Evolutionary conservation across 345 rosid genomes (phyloP).

Genomic region (Corchorus olitorius): DNA sequence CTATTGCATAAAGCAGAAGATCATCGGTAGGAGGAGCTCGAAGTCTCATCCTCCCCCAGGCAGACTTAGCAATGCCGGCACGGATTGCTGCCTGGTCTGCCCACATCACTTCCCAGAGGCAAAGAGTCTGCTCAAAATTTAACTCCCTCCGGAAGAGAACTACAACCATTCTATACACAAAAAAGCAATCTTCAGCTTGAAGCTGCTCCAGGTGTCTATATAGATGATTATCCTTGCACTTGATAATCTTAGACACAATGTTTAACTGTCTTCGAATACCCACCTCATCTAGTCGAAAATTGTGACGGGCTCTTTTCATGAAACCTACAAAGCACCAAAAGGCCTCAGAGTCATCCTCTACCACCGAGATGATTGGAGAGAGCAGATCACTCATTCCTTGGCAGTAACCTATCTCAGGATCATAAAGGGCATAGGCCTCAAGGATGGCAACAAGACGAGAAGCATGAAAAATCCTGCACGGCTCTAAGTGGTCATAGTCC

Average conservation of each 20-base stretch:
- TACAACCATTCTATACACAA: slow-evolving; percentile 95
- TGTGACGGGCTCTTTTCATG: slow-evolving; percentile 94
- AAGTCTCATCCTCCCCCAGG: slow-evolving; percentile 81
- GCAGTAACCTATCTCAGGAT: slow-evolving; percentile 84
- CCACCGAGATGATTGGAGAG: slow-evolving; percentile 72
- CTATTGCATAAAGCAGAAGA: slow-evolving; percentile 87
- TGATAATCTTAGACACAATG: slow-evolving; percentile 82
- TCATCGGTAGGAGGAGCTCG: slow-evolving; percentile 94
- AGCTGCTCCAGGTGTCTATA: slow-evolving; percentile 91
- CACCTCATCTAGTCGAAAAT: slow-evolving; percentile 90
- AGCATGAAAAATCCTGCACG: slow-evolving; percentile 79
- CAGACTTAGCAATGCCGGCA: slow-evolving; percentile 70
- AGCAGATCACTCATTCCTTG: slow-evolving; percentile 98
- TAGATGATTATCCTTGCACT: slow-evolving; percentile 73
- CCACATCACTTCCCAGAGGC: slow-evolving; percentile 99
- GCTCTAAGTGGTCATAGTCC: slow-evolving; percentile 81
- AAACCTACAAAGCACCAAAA: slow-evolving; percentile 95
- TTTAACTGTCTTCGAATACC: slow-evolving; percentile 86
- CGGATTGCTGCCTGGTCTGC: slow-evolving; percentile 91
- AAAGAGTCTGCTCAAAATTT: slow-evolving; percentile 79
- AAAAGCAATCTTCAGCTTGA: slow-evolving; percentile 89
- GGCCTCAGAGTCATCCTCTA: slow-evolving; percentile 80
- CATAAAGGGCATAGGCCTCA: slow-evolving; percentile 87
- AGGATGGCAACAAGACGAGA: slow-evolving; percentile 85
- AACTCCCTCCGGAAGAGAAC: slow-evolving; percentile 86